phyloP scores from a whole-genome alignment of 768 basidiomycete species.

The Phylloporus arenicola region DNA sequence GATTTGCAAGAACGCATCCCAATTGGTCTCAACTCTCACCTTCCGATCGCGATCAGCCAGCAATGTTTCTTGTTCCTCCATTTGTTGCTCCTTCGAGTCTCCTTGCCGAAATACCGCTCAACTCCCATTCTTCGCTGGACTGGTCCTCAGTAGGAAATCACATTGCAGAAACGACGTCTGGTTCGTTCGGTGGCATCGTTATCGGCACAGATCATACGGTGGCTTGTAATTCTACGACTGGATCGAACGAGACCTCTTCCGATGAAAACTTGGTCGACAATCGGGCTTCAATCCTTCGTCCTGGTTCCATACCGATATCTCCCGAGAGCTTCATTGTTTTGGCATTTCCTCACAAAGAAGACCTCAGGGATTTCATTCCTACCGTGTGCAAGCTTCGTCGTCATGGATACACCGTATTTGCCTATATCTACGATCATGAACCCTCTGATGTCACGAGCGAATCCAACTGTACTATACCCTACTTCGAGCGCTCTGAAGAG shows the following conservation, averaged over 20 bases:
- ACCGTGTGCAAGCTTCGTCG: conserved; percentile 34
- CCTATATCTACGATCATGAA: conserved; percentile 28
- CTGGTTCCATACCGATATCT: conserved; percentile 1
- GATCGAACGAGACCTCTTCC: not conserved
- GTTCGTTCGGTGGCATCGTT: conserved; percentile 38
- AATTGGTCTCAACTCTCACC: conserved; percentile 32
- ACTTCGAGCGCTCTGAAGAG: conserved; percentile 12
- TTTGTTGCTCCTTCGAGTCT: conserved; percentile 42
- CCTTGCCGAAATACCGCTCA: conserved; percentile 17
- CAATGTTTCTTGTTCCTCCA: conserved; percentile 55
- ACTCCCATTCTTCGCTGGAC: conserved; percentile 16
- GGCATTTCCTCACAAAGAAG: conserved; percentile 31
- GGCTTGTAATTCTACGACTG: not conserved
- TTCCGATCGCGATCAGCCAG: conserved; percentile 32
- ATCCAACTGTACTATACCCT: conserved; percentile 16
- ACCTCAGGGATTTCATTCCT: conserved; percentile 31
- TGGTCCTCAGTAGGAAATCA: conserved; percentile 20
- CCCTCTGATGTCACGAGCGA: conserved; percentile 4
- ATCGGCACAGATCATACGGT: conserved; percentile 9
- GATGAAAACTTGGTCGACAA: not conserved
- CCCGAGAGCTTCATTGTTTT: conserved; percentile 29
- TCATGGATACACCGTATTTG: conserved; percentile 26
- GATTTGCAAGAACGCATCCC: conserved; percentile 20
- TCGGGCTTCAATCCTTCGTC: not conserved
- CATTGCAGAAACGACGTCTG: conserved; percentile 28